A percentile compares a stretch with the other conserved stretches of the same genome.
phyloP scores from a whole-genome alignment of 1,284 basidiomycete genomes.

The Hypsizygus ulmarius region DNA sequence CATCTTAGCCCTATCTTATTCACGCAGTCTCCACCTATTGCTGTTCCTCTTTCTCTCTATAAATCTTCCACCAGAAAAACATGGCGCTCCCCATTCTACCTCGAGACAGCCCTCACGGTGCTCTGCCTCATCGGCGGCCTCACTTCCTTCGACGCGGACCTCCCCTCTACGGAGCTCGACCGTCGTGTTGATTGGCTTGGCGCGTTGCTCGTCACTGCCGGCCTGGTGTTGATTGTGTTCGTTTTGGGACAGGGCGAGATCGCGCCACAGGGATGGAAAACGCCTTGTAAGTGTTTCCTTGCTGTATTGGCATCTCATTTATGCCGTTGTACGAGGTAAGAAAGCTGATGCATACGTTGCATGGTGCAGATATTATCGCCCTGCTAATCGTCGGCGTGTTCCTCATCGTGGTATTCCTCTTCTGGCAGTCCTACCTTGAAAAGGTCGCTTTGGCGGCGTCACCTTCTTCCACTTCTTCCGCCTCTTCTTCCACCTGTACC shows the following conservation, averaged over 20 bases:
- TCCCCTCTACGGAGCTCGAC: conserved; percentile 46
- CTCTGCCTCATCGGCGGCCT: conserved; percentile 49
- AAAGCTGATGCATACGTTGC: background rate
- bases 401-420: conserved; percentile 57
- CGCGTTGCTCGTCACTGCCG: conserved; percentile 69
- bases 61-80: conserved; percentile 22
- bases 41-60: background rate
- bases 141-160: conserved; percentile 53
- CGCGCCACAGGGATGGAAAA: conserved; percentile 72
- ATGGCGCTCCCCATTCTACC: conserved; percentile 64
- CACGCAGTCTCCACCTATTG: background rate
- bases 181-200: conserved; percentile 82
- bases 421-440: conserved; percentile 70
- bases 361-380: conserved; percentile 50
- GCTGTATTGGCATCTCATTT: background rate
- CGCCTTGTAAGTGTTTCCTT: conserved; percentile 54
- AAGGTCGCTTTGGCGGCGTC: conserved; percentile 16
- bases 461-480: background rate
- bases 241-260: conserved; percentile 72
- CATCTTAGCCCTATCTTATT: too few species aligned
- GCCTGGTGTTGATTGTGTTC: conserved; percentile 78
- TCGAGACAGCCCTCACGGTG: conserved; percentile 48
- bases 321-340: background rate
- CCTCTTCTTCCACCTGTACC: too few species aligned
- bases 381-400: conserved; percentile 64